Base-by-base conservation (phyloP, 352 stramenopile genomes). In the Phytophthora multivora region DNA sequence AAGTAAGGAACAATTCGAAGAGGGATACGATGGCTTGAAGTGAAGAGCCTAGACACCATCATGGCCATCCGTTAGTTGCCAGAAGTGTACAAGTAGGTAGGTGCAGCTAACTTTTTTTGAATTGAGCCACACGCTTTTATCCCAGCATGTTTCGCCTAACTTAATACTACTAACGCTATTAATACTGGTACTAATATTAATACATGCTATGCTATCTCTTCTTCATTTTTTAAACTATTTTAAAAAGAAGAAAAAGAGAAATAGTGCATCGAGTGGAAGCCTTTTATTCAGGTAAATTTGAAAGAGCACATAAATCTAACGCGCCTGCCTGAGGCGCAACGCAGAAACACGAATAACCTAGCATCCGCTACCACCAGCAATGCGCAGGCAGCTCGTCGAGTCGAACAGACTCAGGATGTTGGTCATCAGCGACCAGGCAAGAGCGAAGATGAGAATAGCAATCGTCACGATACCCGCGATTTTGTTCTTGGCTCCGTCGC, bases 361-460 rank as follows among this genome's bases (percentile, higher is more conserved):
- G 36, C 63, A 73, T 55, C 63, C 63, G n/a, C 57, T 67, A 11
- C 63, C 63, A 39, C 58, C 78, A 11, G 76, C 75, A 56, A 87
- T 87, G 38, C 75, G 73, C 35, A 87, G 53, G 45, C 77, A 87
- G 50, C 66, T 74, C 23, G 79, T 91, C 18, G 69, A 78, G 16
- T 77, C 65, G 30, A 73, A 87, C 23, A 89, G 54, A 50, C 70
- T 83, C 21, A 90, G 31, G 55, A 89, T 66, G 71, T 89, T 89
- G 36, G 76, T 88, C 73, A 82, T 87, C 42, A 89, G 21, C 19
- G 75, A 77, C 77, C 77, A 89, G 25, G 51, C 42, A 25, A 89
- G 58, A 41, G 75, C 67, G 47, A 89, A 84, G 49, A 51, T 63
- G 2, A 86, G 49, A n/a, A 77, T 40, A 15, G n/a, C 40, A 52